Evolutionary conservation across 805 yeast genomes (phyloP), one percentile per base, ranked within the genome.

Genomic region (Komagataella populi): DNA sequence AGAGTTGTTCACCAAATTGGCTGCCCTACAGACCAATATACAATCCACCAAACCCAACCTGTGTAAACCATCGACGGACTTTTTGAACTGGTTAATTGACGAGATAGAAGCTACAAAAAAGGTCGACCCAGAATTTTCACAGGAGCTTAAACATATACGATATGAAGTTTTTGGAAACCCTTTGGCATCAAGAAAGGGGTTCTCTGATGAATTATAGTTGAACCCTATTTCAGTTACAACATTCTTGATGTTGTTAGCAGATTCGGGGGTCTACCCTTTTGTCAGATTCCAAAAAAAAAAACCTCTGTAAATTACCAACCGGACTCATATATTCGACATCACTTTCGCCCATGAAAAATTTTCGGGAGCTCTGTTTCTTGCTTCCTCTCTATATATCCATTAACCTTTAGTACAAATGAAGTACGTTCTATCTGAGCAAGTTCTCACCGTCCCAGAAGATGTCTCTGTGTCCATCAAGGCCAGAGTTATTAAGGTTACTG

Each of bases 391-490:
- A 22, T 46, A 46, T 47, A 18, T 39, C 20, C 23, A 47, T 8
- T 45, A 48, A 17, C 6, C 46, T 17, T 10, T 12, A 44, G 17
- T 16, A 48, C 55, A 49, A 65, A 78, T 78, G 83, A 78, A 77
- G 73, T 78, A 76, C 81, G 66, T 78, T 59, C 80, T 77, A 67
- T 76, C 83, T 55, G 77, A 74, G 63, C 81, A 78, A 69, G 61
- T 68, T 63, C 69, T 78, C 65, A 79, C 69, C 44, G 69, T 78
- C 72, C 98, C 99, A 74, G 95, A 86, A 74, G 96, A 87, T 68
- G 99, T 93, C 60, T 78, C 84, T 65, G 86, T 93, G 63, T 73
- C 76, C 70, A 91, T 93, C 83, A 86, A 88, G 74, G 81, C 98
- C 73, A 87, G 99, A 80, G 64, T 68, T 68, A 74, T 93, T 71